Base-by-base conservation (phyloP, 2,329 filamentous ascomycete genomes). In the Mycosphaerella arachidis region DNA sequence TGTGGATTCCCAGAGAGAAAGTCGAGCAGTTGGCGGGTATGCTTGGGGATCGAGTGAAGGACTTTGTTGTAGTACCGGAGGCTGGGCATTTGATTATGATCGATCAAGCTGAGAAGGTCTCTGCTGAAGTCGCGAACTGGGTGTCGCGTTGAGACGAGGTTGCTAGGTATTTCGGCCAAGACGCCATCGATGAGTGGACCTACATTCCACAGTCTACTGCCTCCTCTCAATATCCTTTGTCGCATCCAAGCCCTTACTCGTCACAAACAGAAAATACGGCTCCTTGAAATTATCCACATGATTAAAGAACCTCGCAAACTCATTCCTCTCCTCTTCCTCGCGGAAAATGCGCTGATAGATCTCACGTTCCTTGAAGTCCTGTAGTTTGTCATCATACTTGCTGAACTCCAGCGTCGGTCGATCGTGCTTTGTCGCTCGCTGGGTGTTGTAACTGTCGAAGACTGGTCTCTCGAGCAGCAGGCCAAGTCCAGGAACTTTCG, bases 281-380 rank as follows among this genome's bases (percentile, higher is more conserved):
- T 81, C 78, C 65, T 73, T 77, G 70, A 79, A 81, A 63, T 80
- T 79, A 59, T 82, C 79, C 8, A 81, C 70, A 58, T 81, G 79
- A 8, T 78, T 77, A 69, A 80, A 82, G 69, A 82, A 81, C 5
- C 76, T 71, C 51, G 63, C 62, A 60, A 67, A 84, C 90, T 84
- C 81, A 93, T 92, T 65, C 91, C 88, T 73, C 88, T 85, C 76
- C 57, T 94, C 90, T 75, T 97, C 94, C 55, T 96, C 88, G 29
- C 88, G 83, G 75, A 95, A 97, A 66, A 97, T 96, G 27, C 91
- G 84, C 70, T 90, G 85, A 73, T 99, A 99, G 62, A 99, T 97
- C 74, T 96, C 86, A 67, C 86, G 79, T 72, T 96, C 86, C 79
- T 97, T 97, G 77, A 99, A 99, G 61, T 87, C 88, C 64, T 89